These are phyloP conservation scores for Penstemon davidsonii DNA, from an alignment of 257 asterid species.

Conservation along the genomic window DNA sequence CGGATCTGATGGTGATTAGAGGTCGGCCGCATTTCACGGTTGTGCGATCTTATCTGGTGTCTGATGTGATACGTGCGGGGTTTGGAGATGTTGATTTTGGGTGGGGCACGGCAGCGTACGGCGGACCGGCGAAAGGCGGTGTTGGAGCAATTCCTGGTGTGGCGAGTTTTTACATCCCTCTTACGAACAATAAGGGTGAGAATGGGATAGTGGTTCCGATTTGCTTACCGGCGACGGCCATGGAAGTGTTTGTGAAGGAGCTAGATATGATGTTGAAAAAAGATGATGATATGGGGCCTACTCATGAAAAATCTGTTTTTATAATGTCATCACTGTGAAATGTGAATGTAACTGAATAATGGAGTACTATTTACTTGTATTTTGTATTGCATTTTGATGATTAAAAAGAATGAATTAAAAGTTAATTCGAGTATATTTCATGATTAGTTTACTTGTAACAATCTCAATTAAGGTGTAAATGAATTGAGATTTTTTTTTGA, in stretches of 20 bases:
- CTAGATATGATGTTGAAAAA: slow-evolving; percentile 38
- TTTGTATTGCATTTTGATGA: no score
- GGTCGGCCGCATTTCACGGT: slow-evolving; percentile 52
- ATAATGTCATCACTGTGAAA: slow-evolving; percentile 36
- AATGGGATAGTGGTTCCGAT: slow-evolving; percentile 55
- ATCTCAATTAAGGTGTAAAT: no score
- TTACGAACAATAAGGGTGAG: slow-evolving; percentile 49
- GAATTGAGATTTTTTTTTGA: no score
- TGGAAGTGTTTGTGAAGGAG: slow-evolving; percentile 53
- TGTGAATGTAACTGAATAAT: slow-evolving; percentile 9
- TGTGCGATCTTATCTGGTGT: slow-evolving; percentile 42
- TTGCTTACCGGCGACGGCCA: slow-evolving; percentile 50
- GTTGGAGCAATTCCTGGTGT: slow-evolving; percentile 52
- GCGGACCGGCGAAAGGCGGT: slow-evolving; percentile 63
- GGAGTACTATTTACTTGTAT: no score
- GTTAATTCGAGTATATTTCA: no score
- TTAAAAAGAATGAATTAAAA: no score
- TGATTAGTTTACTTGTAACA: no score
- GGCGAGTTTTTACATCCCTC: slow-evolving; percentile 47
- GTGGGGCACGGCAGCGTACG: slow-evolving; percentile 62
- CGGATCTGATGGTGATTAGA: slow-evolving; percentile 46
- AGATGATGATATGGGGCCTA: slow-evolving; percentile 10
- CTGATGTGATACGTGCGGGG: slow-evolving; percentile 48
- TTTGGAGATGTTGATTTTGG: slow-evolving; percentile 60
- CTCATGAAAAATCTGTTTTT: slow-evolving; percentile 7